Conservation (phyloP, 306 rosid species). For the Lotus japonicus region DNA sequence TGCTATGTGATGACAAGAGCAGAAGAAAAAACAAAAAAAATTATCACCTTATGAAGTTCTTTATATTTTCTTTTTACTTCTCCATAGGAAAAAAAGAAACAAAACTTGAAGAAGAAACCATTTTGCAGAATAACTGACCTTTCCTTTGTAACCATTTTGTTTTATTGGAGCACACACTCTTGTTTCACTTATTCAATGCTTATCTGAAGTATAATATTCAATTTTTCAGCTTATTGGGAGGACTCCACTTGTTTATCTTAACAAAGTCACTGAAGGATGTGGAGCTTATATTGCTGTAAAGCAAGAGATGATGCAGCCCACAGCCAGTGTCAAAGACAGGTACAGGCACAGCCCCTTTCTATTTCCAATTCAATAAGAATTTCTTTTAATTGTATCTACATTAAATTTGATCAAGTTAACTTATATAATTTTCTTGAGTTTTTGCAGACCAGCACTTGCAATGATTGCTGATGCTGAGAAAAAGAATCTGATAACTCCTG, state of each 20-base stretch:
- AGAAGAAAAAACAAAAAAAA: not conserved
- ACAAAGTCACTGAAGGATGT: constrained; percentile 93
- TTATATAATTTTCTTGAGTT: not conserved
- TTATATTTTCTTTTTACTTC: not conserved
- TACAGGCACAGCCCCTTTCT: not conserved
- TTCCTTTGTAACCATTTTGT: not conserved
- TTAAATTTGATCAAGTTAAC: not conserved
- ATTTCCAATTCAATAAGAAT: not conserved
- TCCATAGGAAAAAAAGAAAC: not conserved
- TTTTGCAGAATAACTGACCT: not conserved
- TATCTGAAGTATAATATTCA: not conserved
- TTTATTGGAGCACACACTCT: not conserved
- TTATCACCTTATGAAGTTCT: not conserved
- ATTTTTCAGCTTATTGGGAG: constrained; percentile 77
- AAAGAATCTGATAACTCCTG: constrained; percentile 38
- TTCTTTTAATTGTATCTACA: not conserved
- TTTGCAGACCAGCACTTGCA: constrained; percentile 34
- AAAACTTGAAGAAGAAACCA: not conserved
- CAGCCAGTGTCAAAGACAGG: constrained; percentile 97
- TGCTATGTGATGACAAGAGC: not conserved
- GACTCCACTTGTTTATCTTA: constrained; percentile 83
- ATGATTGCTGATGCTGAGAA: constrained; percentile 41
- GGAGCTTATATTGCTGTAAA: constrained; percentile 91
- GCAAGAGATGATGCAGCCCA: constrained; percentile 99
- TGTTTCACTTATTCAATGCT: not conserved